phyloP scores from a whole-genome alignment of 2,329 filamentous ascomycete genomes.

The Sclerotinia nivalis region DNA sequence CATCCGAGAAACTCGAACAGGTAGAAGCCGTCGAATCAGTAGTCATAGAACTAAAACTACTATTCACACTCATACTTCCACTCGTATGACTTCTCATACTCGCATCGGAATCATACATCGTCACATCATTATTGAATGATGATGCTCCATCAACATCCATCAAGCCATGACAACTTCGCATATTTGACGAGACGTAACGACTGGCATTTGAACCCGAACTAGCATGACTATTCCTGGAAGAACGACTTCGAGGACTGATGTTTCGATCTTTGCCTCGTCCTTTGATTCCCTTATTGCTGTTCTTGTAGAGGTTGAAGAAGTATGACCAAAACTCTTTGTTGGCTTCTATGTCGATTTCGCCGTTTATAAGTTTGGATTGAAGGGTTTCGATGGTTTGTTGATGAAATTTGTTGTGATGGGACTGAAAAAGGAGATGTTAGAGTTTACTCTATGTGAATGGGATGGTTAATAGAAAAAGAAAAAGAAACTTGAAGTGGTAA shows the following conservation, averaged over 20 bases:
- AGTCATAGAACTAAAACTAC: not conserved
- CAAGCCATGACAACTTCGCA: conserved; percentile 29
- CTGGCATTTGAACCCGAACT: conserved; percentile 2
- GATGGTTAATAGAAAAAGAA: not conserved
- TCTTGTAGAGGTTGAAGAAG: conserved; percentile 88
- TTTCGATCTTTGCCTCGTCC: conserved; percentile 84
- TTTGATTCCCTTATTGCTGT: conserved; percentile 98
- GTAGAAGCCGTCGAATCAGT: not conserved
- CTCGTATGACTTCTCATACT: conserved; percentile 27
- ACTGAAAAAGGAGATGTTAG: not conserved
- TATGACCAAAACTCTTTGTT: conserved; percentile 83
- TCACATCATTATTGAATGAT: not conserved
- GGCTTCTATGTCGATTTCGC: conserved; percentile 61
- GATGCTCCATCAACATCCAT: conserved; percentile 24
- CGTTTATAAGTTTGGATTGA: conserved; percentile 62
- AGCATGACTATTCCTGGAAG: not conserved
- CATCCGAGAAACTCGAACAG: not conserved
- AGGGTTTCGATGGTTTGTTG: conserved; percentile 68
- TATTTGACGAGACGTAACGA: conserved; percentile 1
- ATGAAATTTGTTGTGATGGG: conserved; percentile 66
- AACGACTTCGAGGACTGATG: conserved; percentile 46
- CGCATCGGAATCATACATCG: conserved; percentile 24
- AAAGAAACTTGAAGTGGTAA: conserved; percentile 26
- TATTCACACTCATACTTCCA: conserved; percentile 12
- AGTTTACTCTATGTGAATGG: not conserved